phyloP scores from a whole-genome alignment of 208 protist genomes.

The Phytomonas sp. region DNA sequence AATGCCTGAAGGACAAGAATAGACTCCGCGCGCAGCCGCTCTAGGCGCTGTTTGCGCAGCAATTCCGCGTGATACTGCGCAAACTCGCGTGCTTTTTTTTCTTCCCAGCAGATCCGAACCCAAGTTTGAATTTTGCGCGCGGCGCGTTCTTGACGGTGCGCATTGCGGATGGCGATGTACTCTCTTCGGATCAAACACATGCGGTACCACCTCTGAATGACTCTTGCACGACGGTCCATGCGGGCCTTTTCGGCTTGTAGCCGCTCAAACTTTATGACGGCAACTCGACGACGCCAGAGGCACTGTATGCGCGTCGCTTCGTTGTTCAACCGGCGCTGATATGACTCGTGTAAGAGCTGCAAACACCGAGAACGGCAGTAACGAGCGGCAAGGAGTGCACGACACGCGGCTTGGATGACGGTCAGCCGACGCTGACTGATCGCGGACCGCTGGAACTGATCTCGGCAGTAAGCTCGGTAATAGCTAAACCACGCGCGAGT shows the following conservation, averaged over 20 bases:
- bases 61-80: conserved; percentile 54
- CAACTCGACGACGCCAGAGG: conserved; percentile 63
- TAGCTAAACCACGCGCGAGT: conserved; percentile 80
- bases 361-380: conserved; percentile 7
- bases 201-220: conserved; percentile 61
- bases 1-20: conserved; percentile 46
- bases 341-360: conserved; percentile 18
- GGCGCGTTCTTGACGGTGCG: conserved; percentile 30
- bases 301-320: conserved; percentile 63
- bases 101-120: conserved; percentile 33
- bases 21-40: conserved; percentile 30
- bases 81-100: conserved; percentile 47
- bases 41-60: conserved; percentile 34
- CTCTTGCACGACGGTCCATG: conserved; percentile 27
- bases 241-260: conserved; percentile 49
- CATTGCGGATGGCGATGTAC: conserved; percentile 37
- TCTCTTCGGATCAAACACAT: conserved; percentile 37
- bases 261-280: conserved; percentile 43
- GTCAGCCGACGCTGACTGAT: conserved; percentile 46
- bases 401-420: conserved; percentile 51
- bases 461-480: conserved; percentile 64
- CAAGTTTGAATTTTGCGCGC: conserved; percentile 52
- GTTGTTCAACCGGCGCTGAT: conserved; percentile 19
- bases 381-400: conserved; percentile 26
- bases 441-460: conserved; percentile 61